Percentiles rank a stretch among this genome's conserved stretches.
Evolutionary conservation across 139 green algal species (phyloP).

Genomic region (Ulvella scutata): DNA sequence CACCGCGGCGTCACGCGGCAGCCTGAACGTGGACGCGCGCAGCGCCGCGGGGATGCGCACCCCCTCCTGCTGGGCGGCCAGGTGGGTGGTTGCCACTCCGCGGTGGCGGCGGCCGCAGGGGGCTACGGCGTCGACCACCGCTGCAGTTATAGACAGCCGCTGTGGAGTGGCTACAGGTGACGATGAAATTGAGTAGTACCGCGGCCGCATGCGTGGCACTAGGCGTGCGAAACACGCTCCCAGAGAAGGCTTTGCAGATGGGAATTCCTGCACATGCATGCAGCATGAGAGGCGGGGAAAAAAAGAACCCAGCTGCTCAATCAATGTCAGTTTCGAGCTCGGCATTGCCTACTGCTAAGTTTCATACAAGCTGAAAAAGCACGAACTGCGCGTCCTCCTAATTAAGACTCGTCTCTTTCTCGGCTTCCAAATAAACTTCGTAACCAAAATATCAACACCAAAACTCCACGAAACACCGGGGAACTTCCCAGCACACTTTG

Average conservation of each 20-base stretch:
- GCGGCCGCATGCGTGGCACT: slow-evolving; percentile 55
- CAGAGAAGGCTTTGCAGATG: slow-evolving; percentile 53
- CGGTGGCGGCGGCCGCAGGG: slow-evolving; percentile 56
- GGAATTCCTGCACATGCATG: slow-evolving; percentile 62
- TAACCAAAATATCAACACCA: no score
- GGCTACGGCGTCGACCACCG: slow-evolving; percentile 37
- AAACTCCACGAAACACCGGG: no score
- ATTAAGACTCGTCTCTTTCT: no score
- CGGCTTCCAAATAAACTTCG: no score
- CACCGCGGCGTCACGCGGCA: slow-evolving; percentile 40
- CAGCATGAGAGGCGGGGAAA: not conserved
- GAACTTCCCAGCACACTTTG: no score
- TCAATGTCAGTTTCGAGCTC: no score
- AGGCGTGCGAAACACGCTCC: slow-evolving; percentile 81
- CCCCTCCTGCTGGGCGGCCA: slow-evolving; percentile 15
- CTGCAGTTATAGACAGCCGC: slow-evolving; percentile 34
- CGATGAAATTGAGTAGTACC: slow-evolving; percentile 84
- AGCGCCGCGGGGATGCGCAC: slow-evolving; percentile 56
- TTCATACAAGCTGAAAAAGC: no score
- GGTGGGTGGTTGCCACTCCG: slow-evolving; percentile 49
- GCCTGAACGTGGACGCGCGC: slow-evolving; percentile 69
- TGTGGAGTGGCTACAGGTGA: slow-evolving; percentile 32
- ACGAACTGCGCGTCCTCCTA: no score
- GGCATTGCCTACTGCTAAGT: no score
- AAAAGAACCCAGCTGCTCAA: no score